These are phyloP conservation scores for Phytophthora cactorum DNA, from an alignment of 352 stramenopile genomes.

Conservation along the genomic window DNA sequence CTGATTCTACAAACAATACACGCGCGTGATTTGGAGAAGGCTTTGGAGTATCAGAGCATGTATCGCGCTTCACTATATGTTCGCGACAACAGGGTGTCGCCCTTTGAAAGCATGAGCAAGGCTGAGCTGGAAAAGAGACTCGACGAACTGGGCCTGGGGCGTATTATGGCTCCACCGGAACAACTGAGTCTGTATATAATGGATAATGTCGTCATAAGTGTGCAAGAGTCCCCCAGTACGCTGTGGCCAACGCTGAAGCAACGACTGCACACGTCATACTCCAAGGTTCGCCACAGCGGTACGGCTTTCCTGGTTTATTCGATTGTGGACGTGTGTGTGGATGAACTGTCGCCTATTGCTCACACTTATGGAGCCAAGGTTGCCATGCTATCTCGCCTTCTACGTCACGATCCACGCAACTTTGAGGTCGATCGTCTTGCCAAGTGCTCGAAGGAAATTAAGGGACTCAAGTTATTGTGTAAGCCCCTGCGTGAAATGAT, in stretches of 20 bases:
- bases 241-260: constrained; percentile 69
- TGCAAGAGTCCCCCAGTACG: constrained; percentile 61
- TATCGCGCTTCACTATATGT: constrained; percentile 77
- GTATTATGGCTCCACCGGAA: constrained; percentile 76
- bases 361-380: constrained; percentile 79
- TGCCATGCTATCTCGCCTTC: constrained; percentile 67
- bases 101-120: constrained; percentile 73
- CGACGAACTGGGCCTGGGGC: constrained; percentile 57
- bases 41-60: constrained; percentile 76
- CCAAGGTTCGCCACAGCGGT: constrained; percentile 81
- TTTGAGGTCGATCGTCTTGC: constrained; percentile 72
- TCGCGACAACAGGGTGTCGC: constrained; percentile 49
- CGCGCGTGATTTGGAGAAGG: constrained; percentile 52
- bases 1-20: constrained; percentile 78
- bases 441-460: constrained; percentile 72
- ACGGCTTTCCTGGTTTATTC: constrained; percentile 77
- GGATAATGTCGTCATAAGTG: constrained; percentile 75
- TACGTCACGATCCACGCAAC: constrained; percentile 56
- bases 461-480: constrained; percentile 75
- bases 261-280: constrained; percentile 79
- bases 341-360: constrained; percentile 80
- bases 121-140: constrained; percentile 66
- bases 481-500: constrained; percentile 80
- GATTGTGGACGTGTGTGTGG: constrained; percentile 84
- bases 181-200: constrained; percentile 82